Evolutionary conservation across 495 filamentous ascomycete genomes (phyloP), one percentile per base, ranked within the genome.

Genomic region (Podospora sp.): DNA sequence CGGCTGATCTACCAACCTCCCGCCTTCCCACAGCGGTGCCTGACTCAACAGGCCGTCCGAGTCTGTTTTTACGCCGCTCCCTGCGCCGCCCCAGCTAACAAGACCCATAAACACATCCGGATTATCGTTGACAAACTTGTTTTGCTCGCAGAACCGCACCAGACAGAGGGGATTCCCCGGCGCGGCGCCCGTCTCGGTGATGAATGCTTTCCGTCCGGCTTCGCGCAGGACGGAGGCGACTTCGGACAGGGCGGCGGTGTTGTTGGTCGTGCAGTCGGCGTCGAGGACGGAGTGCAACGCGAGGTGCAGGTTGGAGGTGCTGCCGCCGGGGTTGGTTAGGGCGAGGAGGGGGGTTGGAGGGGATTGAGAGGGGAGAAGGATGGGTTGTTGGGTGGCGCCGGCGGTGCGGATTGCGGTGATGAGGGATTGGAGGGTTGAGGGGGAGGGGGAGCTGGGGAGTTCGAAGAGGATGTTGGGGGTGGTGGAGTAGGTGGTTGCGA

Each of bases 361-460:
- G 70, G 84, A 88, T 62, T 78, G 77, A 27, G 82, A 82, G 14
- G 80, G 77, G 18, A 81, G 74, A n/a, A 81, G 65, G 62, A 81
- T 88, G 71, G 83, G 80, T n/a, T n/a, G 57, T 89, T 83, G n/a
- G n/a, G 69, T 70, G n/a, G 78, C 81, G 5, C 86, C 87, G 33
- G 86, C 82, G 16, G 80, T 68, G 53, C 87, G 80, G 66, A 90
- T 89, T 8, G 85, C 86, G 1, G 82, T 84, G 0, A 90, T 85
- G 52, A 76, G 84, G 20, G 80, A 78, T 70, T 89, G 87, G 53
- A 83, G 82, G 0, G 84, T 85, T 4, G 73, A 65, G 0, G 83
- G 84, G 86, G 86, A 88, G 0, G 55, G 67, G 25, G 52, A 69
- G 60, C 88, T 78, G 66, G 84, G 78, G 33, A 89, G 72, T 40